These are phyloP conservation scores for Stephanodiscus triporus DNA, from an alignment of 108 stramenopile species.

Conservation along the genomic window DNA sequence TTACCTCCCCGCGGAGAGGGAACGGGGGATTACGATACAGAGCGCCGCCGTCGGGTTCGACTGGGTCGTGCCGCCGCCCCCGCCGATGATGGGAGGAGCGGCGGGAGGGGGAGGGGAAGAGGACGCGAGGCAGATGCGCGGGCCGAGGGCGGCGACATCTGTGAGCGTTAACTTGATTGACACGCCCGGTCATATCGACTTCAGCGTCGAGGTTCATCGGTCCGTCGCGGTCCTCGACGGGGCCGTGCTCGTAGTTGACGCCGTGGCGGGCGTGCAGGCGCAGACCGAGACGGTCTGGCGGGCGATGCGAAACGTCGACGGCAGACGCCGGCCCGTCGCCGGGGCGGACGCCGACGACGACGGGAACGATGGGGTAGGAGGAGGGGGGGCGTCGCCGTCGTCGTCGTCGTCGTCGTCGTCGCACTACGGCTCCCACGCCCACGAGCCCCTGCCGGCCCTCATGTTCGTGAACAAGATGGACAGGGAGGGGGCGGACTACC, in stretches of 20 bases:
- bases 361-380: conserved; percentile 12
- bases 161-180: conserved; percentile 88
- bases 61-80: conserved; percentile 82
- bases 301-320: conserved; percentile 57
- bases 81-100: conserved; percentile 43
- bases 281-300: conserved; percentile 99
- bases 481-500: conserved; percentile 92
- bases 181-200: conserved; percentile 99
- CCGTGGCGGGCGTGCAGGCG: conserved; percentile 97
- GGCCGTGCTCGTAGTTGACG: conserved; percentile 95
- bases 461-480: conserved; percentile 99
- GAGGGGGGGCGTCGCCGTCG: conserved; percentile 4
- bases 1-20: conserved; percentile 95
- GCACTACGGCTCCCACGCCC: conserved; percentile 44
- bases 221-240: conserved; percentile 97
- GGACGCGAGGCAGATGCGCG: background rate
- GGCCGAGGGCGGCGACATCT: background rate
- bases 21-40: conserved; percentile 99
- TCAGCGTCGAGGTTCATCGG: conserved; percentile 97
- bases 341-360: background rate
- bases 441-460: conserved; percentile 89
- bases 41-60: conserved; percentile 93
- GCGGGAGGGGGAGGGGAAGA: background rate
- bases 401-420: no score
- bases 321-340: no score